Evolutionary conservation across 495 filamentous ascomycete species (phyloP), one percentile per base, ranked within the genome.

Genomic region (Bombardia bombarda): DNA sequence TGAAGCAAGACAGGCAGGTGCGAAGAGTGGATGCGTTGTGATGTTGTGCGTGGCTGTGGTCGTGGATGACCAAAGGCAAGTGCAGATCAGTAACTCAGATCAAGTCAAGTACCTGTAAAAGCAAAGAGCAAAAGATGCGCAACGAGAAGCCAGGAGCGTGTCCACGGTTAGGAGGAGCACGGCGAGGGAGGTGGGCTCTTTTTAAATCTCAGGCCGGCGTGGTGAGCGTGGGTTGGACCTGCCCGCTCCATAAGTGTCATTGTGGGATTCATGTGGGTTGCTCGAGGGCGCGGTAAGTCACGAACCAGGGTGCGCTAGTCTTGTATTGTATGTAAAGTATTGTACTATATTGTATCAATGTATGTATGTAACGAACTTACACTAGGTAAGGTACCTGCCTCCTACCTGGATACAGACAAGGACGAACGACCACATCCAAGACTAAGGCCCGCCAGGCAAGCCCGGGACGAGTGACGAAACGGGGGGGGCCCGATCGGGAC

Each of bases 131-230:
- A 18, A 23, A 42, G 38, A 42, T 10, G 35, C 9, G 17, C 21
- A 19, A 25, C 14, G 26, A 42, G 28, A 49, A 33, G 38, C 45
- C 46, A 50, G 47, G 34, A 53, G 40, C 47, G 46, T 50, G 51
- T 40, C 45, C 37, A 46, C 47, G 53, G 37, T 42, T 36, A 45
- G 53, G 53, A 45, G 31, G 54, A 43, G 43, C 42, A 51, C 51
- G 38, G 40, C 43, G 53, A 51, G 54, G 56, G 52, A 52, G 38
- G 48, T 45, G 48, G 40, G 49, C 43, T 46, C 49, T 51, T 55
- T 57, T 57, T 46, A 53, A n/a, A n/a, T n/a, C n/a, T n/a, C n/a
- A n/a, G n/a, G n/a, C n/a, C n/a, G n/a, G n/a, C n/a, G n/a, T 51
- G 42, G 49, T 50, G 36, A 45, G 56, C 48, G 50, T 53, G 53